Evolutionary conservation across 2,329 filamentous ascomycete genomes (phyloP), one percentile per base, ranked within the genome.

Genomic region (Alternaria sp.): DNA sequence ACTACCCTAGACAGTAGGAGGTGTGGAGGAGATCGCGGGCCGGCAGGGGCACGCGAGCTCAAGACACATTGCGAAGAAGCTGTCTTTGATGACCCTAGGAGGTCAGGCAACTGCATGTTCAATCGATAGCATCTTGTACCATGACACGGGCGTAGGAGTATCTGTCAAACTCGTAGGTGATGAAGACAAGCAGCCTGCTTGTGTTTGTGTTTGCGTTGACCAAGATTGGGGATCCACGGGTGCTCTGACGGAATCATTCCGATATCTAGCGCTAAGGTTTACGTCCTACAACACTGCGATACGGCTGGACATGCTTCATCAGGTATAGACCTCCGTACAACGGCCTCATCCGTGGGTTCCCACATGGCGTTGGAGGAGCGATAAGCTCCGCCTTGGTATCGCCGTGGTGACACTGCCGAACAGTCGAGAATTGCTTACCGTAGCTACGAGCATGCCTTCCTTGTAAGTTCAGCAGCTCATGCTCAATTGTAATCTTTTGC

Each of bases 291-390:
- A 40, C 14, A 22, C 44, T 49, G 18, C 25, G 43, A 41, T 56
- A 30, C 36, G 64, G 62, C 50, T 67, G 58, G 62, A 65, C 62
- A 59, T 68, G 51, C 62, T 65, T 41, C 14, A 60, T 56, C 20
- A n/a, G 58, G 64, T 25, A 66, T 63, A 54, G 51, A 11, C 43
- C 52, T 60, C 51, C 55, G 44, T 38, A 41, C 41, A 56, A 63
- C 52, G 55, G 57, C 41, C 44, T 44, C 45, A 36, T 18, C 50
- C 30, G 54, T 48, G 28, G 27, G 36, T n/a, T 59, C 20, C 40
- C 46, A 55, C 44, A 49, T 50, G 34, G 57, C 18, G n/a, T 32
- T 50, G 18, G 30, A 34, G 44, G 36, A 46, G 22, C 40, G 25
- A 58, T 62, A 55, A 55, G 38, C 40, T 44, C 32, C 32, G 20